phyloP scores from a whole-genome alignment of 495 filamentous ascomycete species.

The Aspergillus cavernicola region DNA sequence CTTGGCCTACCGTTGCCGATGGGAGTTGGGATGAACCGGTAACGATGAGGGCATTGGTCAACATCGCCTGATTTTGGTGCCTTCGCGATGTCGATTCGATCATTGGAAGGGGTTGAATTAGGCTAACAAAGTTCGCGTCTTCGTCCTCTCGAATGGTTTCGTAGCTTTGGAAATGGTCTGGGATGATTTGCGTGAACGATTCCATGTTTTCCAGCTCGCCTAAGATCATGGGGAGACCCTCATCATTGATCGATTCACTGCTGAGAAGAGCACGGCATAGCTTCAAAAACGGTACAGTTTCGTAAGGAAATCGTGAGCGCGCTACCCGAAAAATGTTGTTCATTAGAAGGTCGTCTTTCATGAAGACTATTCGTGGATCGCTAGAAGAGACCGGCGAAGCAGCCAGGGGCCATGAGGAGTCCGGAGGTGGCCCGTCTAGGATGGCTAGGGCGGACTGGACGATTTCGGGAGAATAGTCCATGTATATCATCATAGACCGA shows the following conservation, averaged over 20 bases:
- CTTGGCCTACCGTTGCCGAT: conserved; percentile 62
- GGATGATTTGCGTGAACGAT: conserved; percentile 69
- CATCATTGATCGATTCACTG: conserved; percentile 40
- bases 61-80: conserved; percentile 12
- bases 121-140: conserved; percentile 60
- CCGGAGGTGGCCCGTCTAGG: conserved; percentile 38
- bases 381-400: conserved; percentile 31
- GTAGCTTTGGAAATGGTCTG: conserved; percentile 63
- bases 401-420: conserved; percentile 29
- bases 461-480: conserved; percentile 66
- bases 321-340: conserved; percentile 56
- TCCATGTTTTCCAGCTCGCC: conserved; percentile 58
- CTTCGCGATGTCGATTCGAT: conserved; percentile 24
- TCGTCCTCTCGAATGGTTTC: conserved; percentile 78
- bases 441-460: conserved; percentile 58
- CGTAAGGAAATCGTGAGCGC: conserved; percentile 77
- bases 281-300: conserved; percentile 74
- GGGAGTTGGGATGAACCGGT: conserved; percentile 47
- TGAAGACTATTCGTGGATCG: conserved; percentile 49
- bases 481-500: conserved; percentile 47
- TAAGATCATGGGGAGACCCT: conserved; percentile 47
- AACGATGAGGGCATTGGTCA: conserved; percentile 36
- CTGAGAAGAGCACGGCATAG: conserved; percentile 54
- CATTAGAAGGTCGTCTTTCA: conserved; percentile 53
- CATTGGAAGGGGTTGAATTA: conserved; percentile 41